These are phyloP conservation scores for Myxozyma monticola DNA, from an alignment of 805 yeast species.

Conservation along the genomic window DNA sequence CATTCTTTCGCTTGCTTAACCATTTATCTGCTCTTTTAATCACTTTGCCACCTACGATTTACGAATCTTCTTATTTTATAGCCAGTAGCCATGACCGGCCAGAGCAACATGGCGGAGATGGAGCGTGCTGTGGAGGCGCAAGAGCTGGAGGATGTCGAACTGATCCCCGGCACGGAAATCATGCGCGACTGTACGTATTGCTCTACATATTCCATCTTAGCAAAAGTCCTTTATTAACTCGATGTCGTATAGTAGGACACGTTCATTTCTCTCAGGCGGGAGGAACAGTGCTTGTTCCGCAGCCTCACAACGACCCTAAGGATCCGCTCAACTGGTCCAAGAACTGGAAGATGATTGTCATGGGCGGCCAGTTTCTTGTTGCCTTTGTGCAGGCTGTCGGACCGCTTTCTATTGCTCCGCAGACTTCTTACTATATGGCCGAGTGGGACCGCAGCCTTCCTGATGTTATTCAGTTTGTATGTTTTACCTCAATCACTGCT, in stretches of 20 bases:
- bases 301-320: constrained; percentile 43
- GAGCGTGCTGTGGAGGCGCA: neutral
- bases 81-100: too few relatives aligned
- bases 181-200: constrained; percentile 1
- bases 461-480: constrained; percentile 5
- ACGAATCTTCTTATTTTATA: too few relatives aligned
- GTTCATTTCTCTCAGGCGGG: neutral
- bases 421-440: constrained; percentile 1
- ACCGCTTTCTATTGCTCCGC: constrained; percentile 4
- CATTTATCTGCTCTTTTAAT: too few relatives aligned
- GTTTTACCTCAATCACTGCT: neutral
- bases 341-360: constrained; percentile 28
- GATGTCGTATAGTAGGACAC: neutral
- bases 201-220: too few relatives aligned
- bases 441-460: constrained; percentile 7
- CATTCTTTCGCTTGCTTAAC: too few relatives aligned
- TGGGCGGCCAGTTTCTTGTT: constrained; percentile 1
- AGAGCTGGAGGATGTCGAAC: constrained; percentile 2
- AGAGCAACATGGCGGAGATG: too few relatives aligned
- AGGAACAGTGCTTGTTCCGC: constrained; percentile 40
- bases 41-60: too few relatives aligned
- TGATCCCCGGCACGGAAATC: constrained; percentile 1
- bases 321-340: constrained; percentile 43
- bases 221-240: too few relatives aligned
- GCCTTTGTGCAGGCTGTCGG: constrained; percentile 2